phyloP scores from a whole-genome alignment of 768 basidiomycete species.

The Hebeloma cylindrosporum region DNA sequence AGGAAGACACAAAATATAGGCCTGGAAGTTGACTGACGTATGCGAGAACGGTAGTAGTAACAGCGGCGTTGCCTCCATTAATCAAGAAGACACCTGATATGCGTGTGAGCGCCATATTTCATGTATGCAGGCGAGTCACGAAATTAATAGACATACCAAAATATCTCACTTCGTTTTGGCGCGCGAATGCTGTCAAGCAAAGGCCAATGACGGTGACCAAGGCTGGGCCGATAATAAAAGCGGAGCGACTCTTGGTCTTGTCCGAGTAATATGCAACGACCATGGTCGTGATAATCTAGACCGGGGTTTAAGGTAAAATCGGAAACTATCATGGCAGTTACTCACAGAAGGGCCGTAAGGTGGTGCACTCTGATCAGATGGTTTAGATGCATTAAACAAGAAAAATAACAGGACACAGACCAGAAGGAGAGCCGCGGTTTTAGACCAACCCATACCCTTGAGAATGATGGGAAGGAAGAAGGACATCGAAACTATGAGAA shows the following conservation, averaged over 20 bases:
- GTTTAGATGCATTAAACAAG: slow-evolving; percentile 6
- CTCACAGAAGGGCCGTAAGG: slow-evolving; percentile 46
- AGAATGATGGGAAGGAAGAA: slow-evolving; percentile 51
- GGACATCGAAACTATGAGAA: slow-evolving; percentile 36
- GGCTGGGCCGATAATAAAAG: slow-evolving; percentile 40
- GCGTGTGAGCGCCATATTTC: no score
- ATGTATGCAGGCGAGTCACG: no score
- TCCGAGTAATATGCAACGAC: slow-evolving; percentile 49
- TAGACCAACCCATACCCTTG: slow-evolving; percentile 43
- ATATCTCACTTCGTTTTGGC: slow-evolving; percentile 39
- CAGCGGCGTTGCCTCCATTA: slow-evolving; percentile 43
- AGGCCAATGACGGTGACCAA: slow-evolving; percentile 40
- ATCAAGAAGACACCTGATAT: slow-evolving; percentile 42
- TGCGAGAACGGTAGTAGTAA: slow-evolving; percentile 45
- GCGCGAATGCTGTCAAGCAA: slow-evolving; percentile 38
- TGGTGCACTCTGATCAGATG: slow-evolving; percentile 38
- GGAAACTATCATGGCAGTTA: slow-evolving; percentile 1
- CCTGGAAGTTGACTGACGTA: slow-evolving; percentile 29
- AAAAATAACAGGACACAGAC: slow-evolving; percentile 28
- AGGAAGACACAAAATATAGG: background rate
- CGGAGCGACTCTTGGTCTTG: slow-evolving; percentile 40
- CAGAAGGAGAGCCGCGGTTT: slow-evolving; percentile 35
- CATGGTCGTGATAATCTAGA: slow-evolving; percentile 40
- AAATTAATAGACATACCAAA: slow-evolving; percentile 40
- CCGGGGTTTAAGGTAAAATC: background rate